A percentile compares a stretch with the other conserved stretches of the same genome.
Conservation (phyloP, 176 grass and related monocot species). For the Melocanna baccifera region DNA sequence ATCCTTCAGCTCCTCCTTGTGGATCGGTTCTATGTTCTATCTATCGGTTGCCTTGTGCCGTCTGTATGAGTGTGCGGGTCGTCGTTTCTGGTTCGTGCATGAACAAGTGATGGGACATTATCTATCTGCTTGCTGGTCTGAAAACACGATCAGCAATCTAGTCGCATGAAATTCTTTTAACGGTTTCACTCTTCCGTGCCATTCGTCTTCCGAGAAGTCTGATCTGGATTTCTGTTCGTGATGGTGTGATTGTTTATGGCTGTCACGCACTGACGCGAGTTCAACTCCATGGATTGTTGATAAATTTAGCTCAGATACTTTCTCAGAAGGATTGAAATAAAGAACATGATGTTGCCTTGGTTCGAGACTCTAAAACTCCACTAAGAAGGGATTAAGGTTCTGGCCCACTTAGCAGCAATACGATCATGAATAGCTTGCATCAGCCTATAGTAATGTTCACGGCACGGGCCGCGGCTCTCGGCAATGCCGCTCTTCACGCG, state of each 20-base stretch:
- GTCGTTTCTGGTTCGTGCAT: neutral
- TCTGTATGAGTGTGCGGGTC: neutral
- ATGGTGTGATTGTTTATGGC: neutral
- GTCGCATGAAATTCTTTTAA: neutral
- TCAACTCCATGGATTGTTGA: neutral
- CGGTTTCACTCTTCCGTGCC: neutral
- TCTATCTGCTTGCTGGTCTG: neutral
- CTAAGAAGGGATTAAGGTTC: neutral
- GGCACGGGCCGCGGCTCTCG: neutral
- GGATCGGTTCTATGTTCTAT: neutral
- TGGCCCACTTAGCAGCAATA: neutral
- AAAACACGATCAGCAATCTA: neutral
- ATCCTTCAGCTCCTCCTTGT: neutral
- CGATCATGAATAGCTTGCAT: neutral
- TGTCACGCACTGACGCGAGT: neutral
- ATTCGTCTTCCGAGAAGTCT: neutral
- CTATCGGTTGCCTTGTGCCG: neutral
- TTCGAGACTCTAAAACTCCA: neutral
- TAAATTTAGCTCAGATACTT: neutral
- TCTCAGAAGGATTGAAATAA: neutral
- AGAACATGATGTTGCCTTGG: neutral
- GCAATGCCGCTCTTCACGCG: too few relatives aligned
- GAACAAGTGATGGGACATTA: neutral
- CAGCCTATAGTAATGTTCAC: neutral
- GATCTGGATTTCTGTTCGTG: neutral